Conservation (phyloP, 2,329 filamentous ascomycete genomes). For the Leptodontidium sp. region DNA sequence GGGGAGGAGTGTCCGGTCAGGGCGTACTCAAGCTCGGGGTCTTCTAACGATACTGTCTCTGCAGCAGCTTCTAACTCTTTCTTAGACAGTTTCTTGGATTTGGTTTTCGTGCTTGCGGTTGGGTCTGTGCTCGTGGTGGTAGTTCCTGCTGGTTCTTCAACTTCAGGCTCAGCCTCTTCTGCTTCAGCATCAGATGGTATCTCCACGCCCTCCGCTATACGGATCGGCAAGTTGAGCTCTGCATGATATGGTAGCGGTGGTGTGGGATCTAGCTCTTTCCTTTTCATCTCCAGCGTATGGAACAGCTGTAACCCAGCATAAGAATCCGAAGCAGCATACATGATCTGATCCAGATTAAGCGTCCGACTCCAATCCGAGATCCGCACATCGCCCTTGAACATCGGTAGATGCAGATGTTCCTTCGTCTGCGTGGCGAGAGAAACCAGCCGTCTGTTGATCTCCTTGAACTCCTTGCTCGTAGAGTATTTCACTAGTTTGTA, state of each 20-base stretch:
- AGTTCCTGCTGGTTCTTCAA: not conserved
- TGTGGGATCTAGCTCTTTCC: slow-evolving; percentile 70
- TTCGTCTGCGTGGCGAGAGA: slow-evolving; percentile 74
- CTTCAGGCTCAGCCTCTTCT: slow-evolving; percentile 38
- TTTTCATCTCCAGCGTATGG: slow-evolving; percentile 72
- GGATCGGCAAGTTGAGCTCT: slow-evolving; percentile 72
- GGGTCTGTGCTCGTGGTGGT: not conserved
- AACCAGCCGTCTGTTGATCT: slow-evolving; percentile 73
- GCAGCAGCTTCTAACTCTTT: slow-evolving; percentile 25
- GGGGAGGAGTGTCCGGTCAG: not conserved
- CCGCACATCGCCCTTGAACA: slow-evolving; percentile 76
- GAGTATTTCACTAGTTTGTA: slow-evolving; percentile 79
- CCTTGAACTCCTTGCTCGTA: slow-evolving; percentile 53
- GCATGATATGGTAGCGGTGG: slow-evolving; percentile 75
- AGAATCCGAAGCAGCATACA: slow-evolving; percentile 82
- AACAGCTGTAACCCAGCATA: slow-evolving; percentile 82
- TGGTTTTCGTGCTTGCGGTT: not conserved
- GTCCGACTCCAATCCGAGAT: slow-evolving; percentile 76
- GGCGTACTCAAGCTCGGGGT: slow-evolving; percentile 35
- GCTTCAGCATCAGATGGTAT: slow-evolving; percentile 41
- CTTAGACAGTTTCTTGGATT: slow-evolving; percentile 19
- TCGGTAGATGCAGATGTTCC: slow-evolving; percentile 74
- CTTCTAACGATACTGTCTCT: slow-evolving; percentile 39
- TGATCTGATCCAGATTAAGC: slow-evolving; percentile 70
- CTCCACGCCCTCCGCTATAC: slow-evolving; percentile 56